A percentile compares a stretch with the other conserved stretches of the same genome.
phyloP scores from a whole-genome alignment of 2,329 filamentous ascomycete species.

The Aspergillus sp. region DNA sequence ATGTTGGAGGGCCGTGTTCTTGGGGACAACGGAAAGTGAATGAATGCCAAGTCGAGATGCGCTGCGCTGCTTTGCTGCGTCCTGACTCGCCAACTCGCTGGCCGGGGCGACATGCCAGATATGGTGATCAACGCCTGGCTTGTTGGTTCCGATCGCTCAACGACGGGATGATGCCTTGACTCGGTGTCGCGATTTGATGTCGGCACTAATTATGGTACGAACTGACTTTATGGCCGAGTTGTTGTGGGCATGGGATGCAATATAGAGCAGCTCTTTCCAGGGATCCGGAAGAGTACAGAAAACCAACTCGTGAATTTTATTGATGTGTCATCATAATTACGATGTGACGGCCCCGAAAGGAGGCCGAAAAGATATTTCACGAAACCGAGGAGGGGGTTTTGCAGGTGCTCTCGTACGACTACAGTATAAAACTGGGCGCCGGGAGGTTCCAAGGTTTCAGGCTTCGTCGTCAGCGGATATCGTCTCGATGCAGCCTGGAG shows the following conservation, averaged over 20 bases:
- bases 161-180: neutral
- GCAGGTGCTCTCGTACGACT: neutral
- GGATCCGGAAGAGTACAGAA: neutral
- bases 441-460: neutral
- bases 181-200: neutral
- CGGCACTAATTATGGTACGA: neutral
- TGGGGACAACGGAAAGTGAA: neutral
- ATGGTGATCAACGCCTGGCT: neutral
- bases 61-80: neutral
- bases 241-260: neutral
- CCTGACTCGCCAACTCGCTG: neutral
- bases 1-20: neutral
- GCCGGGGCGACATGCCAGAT: neutral
- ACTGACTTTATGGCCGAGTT: neutral
- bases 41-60: conserved; percentile 5
- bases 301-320: too few species aligned
- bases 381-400: neutral
- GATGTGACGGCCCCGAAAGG: neutral
- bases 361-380: neutral
- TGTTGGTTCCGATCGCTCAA: neutral
- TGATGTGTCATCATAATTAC: conserved; percentile 1
- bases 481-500: neutral
- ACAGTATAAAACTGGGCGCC: neutral
- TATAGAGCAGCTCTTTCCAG: neutral
- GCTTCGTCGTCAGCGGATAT: neutral